These are phyloP conservation scores for Botrytis squamosa DNA, from an alignment of 2,329 filamentous ascomycete genomes.

Conservation along the genomic window DNA sequence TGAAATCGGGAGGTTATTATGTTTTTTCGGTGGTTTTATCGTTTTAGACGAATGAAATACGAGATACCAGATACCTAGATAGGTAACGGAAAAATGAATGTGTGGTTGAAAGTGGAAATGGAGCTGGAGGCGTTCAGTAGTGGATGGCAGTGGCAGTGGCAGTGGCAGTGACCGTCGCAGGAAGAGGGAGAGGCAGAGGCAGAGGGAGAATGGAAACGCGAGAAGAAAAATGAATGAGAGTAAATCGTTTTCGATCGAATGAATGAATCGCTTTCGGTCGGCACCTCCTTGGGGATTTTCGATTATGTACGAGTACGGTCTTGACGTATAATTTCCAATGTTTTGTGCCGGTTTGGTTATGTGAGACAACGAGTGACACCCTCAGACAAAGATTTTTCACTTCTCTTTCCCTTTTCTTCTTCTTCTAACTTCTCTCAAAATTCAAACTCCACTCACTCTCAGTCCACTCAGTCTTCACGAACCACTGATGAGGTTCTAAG, in stretches of 20 bases:
- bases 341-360: slow-evolving; percentile 7
- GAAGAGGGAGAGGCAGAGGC: not conserved
- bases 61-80: not conserved
- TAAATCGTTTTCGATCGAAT: not conserved
- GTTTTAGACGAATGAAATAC: slow-evolving; percentile 3
- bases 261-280: not conserved
- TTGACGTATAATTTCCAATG: not conserved
- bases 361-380: slow-evolving; percentile 9
- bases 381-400: not conserved
- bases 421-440: not conserved
- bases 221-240: slow-evolving; percentile 2
- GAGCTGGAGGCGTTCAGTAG: not conserved
- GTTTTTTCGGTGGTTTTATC: not conserved
- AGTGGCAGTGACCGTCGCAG: not conserved
- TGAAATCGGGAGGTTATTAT: not conserved
- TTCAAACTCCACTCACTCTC: not conserved
- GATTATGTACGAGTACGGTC: not conserved
- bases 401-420: not conserved
- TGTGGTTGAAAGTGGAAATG: not conserved
- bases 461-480: not conserved
- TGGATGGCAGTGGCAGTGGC: not conserved
- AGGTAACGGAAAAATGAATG: not conserved
- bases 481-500: not conserved
- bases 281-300: not conserved
- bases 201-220: not conserved